Conservation (phyloP, 768 basidiomycete genomes). For the Coprinopsis strossmayeri region DNA sequence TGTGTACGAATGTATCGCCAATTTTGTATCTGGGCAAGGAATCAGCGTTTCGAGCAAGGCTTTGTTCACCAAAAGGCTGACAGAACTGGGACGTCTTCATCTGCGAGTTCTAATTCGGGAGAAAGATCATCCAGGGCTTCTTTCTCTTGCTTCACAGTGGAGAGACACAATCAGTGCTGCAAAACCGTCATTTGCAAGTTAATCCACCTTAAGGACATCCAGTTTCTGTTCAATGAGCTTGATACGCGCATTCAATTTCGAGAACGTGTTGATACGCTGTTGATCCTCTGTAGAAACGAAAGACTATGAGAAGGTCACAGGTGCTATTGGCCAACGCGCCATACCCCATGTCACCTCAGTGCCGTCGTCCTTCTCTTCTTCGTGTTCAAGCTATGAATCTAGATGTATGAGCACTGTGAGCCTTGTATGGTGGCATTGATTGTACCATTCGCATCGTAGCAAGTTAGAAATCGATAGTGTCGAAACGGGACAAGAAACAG, state of each 20-base stretch:
- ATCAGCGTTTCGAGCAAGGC: not conserved
- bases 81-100: conserved; percentile 78
- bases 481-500: too few relatives aligned
- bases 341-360: conserved; percentile 84
- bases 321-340: conserved; percentile 12
- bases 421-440: not conserved
- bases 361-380: conserved; percentile 70
- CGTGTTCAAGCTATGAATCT: conserved; percentile 52
- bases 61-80: conserved; percentile 22
- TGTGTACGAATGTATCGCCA: conserved; percentile 83
- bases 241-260: conserved; percentile 80
- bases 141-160: conserved; percentile 71
- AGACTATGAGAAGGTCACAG: not conserved
- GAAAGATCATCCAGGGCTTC: conserved; percentile 88
- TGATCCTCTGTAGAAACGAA: conserved; percentile 57
- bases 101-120: conserved; percentile 83
- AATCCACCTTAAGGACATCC: conserved; percentile 63
- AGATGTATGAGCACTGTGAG: not conserved
- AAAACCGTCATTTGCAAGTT: not conserved
- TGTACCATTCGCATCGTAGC: conserved; percentile 6
- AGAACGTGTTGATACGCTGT: conserved; percentile 86
- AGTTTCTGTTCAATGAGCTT: conserved; percentile 68
- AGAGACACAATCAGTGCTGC: conserved; percentile 4
- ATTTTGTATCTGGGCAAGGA: conserved; percentile 66
- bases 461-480: not conserved